Percentiles rank a stretch among this genome's conserved stretches.
Conservation (phyloP, 768 basidiomycete genomes). For the Lactarius hengduanensis region DNA sequence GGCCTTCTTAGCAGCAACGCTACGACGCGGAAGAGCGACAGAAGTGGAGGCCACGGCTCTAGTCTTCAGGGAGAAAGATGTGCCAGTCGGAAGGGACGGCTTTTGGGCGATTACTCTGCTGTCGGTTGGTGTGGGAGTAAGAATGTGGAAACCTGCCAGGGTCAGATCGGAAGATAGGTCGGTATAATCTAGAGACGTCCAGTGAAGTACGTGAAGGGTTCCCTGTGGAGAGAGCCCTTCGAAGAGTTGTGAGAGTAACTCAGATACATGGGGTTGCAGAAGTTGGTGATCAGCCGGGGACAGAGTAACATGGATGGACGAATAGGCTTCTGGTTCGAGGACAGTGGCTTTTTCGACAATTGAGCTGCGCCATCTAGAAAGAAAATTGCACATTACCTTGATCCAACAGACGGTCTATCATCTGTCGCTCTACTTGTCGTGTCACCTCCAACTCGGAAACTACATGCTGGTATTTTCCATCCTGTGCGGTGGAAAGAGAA, state of each 20-base stretch:
- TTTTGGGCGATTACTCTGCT: constrained; percentile 67
- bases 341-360: constrained; percentile 48
- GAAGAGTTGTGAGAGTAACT: constrained; percentile 60
- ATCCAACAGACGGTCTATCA: constrained; percentile 80
- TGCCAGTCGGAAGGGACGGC: constrained; percentile 47
- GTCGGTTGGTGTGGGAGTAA: constrained; percentile 43
- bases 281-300: constrained; percentile 58
- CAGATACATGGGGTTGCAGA: constrained; percentile 50
- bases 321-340: constrained; percentile 53
- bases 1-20: constrained; percentile 79
- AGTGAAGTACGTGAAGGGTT: constrained; percentile 62
- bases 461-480: constrained; percentile 75
- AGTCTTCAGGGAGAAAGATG: constrained; percentile 46
- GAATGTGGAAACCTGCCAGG: constrained; percentile 61
- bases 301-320: constrained; percentile 68
- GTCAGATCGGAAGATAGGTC: constrained; percentile 58
- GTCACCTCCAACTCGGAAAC: constrained; percentile 57
- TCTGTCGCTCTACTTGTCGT: constrained; percentile 66
- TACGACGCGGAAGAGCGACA: constrained; percentile 45
- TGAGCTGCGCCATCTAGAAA: not conserved
- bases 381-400: constrained; percentile 51
- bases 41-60: constrained; percentile 16
- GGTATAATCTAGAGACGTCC: constrained; percentile 42
- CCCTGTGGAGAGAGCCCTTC: constrained; percentile 63
- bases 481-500: constrained; percentile 71